Conservation (phyloP, 352 stramenopile genomes). For the Phytopythium mirpurense region DNA sequence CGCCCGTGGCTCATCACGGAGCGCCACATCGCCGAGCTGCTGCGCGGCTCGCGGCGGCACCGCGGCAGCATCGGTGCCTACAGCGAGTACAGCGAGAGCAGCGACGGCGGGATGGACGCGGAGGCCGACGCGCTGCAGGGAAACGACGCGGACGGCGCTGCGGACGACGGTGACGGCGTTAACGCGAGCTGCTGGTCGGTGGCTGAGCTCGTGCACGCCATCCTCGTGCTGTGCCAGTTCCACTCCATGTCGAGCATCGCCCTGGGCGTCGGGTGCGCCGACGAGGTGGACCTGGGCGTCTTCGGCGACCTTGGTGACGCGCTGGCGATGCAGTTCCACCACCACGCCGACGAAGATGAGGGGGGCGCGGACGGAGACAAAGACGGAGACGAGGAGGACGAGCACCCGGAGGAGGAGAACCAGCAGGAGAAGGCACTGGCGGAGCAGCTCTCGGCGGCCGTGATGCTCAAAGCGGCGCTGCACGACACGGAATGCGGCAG, state of each 20-base stretch:
- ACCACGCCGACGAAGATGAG: conserved; percentile 19
- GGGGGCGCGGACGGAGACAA: background rate
- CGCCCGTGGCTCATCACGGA: conserved; percentile 79
- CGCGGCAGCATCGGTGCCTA: conserved; percentile 6
- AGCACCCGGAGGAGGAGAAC: conserved; percentile 5
- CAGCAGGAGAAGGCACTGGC: conserved; percentile 1
- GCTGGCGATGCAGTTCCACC: conserved; percentile 13
- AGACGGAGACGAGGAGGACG: conserved; percentile 6
- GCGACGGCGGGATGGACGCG: background rate
- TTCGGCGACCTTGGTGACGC: conserved; percentile 58
- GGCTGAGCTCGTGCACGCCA: conserved; percentile 81
- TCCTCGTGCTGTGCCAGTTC: conserved; percentile 80
- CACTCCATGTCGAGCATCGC: conserved; percentile 82
- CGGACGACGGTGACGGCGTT: conserved; percentile 1
- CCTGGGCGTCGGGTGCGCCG: conserved; percentile 62
- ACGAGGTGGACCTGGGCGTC: conserved; percentile 71
- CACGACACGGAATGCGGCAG: conserved; percentile 11
- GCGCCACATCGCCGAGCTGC: conserved; percentile 68
- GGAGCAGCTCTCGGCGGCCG: conserved; percentile 15
- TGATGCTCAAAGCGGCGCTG: background rate
- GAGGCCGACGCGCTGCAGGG: background rate
- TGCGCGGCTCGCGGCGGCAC: conserved; percentile 14
- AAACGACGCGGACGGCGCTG: background rate
- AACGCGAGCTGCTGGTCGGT: conserved; percentile 52
- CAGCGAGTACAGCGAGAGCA: conserved; percentile 7